Evolutionary conservation across 768 basidiomycete genomes (phyloP).

Genomic region (Suillus paluster): DNA sequence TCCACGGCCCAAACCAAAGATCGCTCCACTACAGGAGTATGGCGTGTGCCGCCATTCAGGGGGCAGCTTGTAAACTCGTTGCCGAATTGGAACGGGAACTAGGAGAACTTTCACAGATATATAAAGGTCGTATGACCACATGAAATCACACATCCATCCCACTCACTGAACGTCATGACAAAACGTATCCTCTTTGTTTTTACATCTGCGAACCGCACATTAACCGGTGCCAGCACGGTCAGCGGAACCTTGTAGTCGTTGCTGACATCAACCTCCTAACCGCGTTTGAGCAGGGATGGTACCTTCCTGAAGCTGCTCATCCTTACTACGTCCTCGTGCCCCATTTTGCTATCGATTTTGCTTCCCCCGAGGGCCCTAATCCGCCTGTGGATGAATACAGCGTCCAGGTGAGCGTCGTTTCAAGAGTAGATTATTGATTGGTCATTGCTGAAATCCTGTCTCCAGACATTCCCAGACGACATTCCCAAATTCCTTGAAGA

Average conservation of each 20-base stretch:
- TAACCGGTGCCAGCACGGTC: constrained; percentile 57
- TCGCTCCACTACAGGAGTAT: background rate
- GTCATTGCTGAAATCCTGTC: background rate
- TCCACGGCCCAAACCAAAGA: background rate
- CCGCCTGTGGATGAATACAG: constrained; percentile 69
- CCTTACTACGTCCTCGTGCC: constrained; percentile 64
- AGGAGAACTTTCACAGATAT: background rate
- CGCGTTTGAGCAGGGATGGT: constrained; percentile 62
- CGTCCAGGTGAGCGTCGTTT: constrained; percentile 45
- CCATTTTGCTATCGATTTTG: constrained; percentile 59
- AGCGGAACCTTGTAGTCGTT: constrained; percentile 18
- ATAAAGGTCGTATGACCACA: background rate
- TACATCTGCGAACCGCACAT: constrained; percentile 64
- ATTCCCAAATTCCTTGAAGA: constrained; percentile 65
- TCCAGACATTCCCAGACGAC: constrained; percentile 58
- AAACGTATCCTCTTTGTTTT: constrained; percentile 67
- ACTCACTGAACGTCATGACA: constrained; percentile 8
- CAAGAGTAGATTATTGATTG: background rate
- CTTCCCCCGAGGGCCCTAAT: constrained; percentile 64
- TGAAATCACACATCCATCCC: constrained; percentile 6
- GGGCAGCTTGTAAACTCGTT: background rate
- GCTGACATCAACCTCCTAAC: constrained; percentile 1
- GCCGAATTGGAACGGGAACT: background rate
- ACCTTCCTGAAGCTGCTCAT: constrained; percentile 77
- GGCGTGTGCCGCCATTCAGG: background rate